Conservation (phyloP, 768 basidiomycete species). For the Mycena filopes region DNA sequence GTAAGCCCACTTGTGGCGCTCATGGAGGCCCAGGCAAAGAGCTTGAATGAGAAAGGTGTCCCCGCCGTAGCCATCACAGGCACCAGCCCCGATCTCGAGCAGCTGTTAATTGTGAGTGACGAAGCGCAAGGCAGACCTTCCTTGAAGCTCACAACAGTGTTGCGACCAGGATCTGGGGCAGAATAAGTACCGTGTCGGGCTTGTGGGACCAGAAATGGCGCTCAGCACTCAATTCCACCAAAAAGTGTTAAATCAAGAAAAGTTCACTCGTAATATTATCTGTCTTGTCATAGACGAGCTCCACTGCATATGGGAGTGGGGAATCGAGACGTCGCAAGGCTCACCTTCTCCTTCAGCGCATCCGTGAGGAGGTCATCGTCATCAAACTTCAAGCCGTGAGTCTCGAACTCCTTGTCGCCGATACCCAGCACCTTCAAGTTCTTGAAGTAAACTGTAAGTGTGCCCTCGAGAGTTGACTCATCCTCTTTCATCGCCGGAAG, state of each 20-base stretch:
- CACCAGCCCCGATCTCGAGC: slow-evolving; percentile 9
- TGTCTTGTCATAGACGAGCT: slow-evolving; percentile 34
- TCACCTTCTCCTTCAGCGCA: slow-evolving; percentile 27
- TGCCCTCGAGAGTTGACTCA: slow-evolving; percentile 31
- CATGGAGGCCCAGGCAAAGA: slow-evolving; percentile 20
- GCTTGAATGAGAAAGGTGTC: slow-evolving; percentile 12
- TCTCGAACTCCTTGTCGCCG: slow-evolving; percentile 14
- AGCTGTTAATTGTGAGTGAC: slow-evolving; percentile 8
- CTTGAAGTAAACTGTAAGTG: not conserved
- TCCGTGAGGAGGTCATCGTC: slow-evolving; percentile 28
- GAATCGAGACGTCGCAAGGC: slow-evolving; percentile 29
- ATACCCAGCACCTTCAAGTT: slow-evolving; percentile 21
- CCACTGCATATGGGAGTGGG: slow-evolving; percentile 38
- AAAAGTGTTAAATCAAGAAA: slow-evolving; percentile 21
- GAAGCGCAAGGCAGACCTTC: not conserved
- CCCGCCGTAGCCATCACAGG: slow-evolving; percentile 19
- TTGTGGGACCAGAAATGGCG: slow-evolving; percentile 15
- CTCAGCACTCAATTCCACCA: slow-evolving; percentile 18
- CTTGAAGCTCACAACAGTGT: too few species aligned
- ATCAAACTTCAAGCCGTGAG: slow-evolving; percentile 27
- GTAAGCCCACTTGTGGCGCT: slow-evolving; percentile 21
- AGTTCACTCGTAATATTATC: slow-evolving; percentile 24
- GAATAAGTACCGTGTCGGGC: slow-evolving; percentile 23
- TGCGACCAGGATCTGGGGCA: slow-evolving; percentile 10
- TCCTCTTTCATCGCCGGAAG: slow-evolving; percentile 34